phyloP scores from a whole-genome alignment of 2,329 filamentous ascomycete species.

The Sporothrix schenckii region DNA sequence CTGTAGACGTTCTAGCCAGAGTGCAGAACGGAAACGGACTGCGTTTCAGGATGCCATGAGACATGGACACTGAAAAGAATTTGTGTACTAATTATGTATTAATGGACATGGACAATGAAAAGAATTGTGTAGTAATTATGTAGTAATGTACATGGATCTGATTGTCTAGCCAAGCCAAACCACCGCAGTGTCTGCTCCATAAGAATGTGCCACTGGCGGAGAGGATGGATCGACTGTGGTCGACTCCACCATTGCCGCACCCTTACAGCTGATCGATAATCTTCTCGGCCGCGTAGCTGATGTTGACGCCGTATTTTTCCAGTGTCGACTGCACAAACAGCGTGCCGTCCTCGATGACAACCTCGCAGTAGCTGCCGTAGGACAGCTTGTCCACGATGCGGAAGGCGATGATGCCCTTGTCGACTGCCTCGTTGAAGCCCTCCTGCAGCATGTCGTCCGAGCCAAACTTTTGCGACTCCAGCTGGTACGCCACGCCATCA shows the following conservation, averaged over 20 bases:
- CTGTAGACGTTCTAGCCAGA: background rate
- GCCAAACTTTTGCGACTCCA: constrained; percentile 34
- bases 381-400: constrained; percentile 52
- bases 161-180: too few relatives aligned
- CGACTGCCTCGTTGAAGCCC: constrained; percentile 53
- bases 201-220: too few relatives aligned
- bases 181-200: too few relatives aligned
- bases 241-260: too few relatives aligned
- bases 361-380: constrained; percentile 51
- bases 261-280: constrained; percentile 45
- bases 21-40: too few relatives aligned
- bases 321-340: constrained; percentile 49
- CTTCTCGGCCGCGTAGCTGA: constrained; percentile 43
- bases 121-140: too few relatives aligned
- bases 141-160: too few relatives aligned
- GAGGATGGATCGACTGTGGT: too few relatives aligned
- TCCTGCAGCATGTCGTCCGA: constrained; percentile 53
- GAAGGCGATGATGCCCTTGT: constrained; percentile 49
- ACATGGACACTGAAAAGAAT: too few relatives aligned
- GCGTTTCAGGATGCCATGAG: too few relatives aligned
- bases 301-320: constrained; percentile 46
- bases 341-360: constrained; percentile 52
- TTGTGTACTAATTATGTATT: too few relatives aligned
- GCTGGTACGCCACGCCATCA: constrained; percentile 42
- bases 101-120: too few relatives aligned